A percentile compares a stretch with the other conserved stretches of the same genome.
Evolutionary conservation across 2,329 filamentous ascomycete species (phyloP).

Genomic region (Penicillium digitatum): DNA sequence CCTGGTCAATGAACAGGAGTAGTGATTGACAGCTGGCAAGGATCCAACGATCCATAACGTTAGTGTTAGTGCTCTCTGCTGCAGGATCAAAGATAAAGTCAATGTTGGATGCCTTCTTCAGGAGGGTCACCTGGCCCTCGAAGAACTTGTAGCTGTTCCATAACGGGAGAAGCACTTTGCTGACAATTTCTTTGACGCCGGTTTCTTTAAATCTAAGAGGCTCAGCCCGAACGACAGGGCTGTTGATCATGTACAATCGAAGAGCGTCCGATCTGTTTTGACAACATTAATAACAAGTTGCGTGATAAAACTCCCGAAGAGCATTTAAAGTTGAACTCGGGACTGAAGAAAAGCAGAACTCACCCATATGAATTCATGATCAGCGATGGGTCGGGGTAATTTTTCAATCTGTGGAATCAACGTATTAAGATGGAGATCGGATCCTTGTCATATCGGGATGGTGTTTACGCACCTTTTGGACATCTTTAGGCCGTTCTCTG

Average conservation of each 20-base stretch:
- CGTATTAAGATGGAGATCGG: background rate
- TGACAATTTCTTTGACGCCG: conserved; percentile 91
- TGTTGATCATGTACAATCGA: conserved; percentile 94
- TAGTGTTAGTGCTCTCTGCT: conserved; percentile 71
- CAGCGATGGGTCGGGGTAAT: conserved; percentile 82
- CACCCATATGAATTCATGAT: conserved; percentile 75
- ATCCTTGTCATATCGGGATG: background rate
- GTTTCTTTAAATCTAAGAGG: conserved; percentile 85
- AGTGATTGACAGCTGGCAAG: conserved; percentile 87
- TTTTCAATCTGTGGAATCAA: conserved; percentile 62
- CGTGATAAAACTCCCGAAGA: background rate
- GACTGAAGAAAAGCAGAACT: background rate
- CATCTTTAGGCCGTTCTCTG: conserved; percentile 98
- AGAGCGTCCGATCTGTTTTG: conserved; percentile 72
- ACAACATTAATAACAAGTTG: background rate
- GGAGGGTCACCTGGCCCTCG: conserved; percentile 74
- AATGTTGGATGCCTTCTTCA: conserved; percentile 78
- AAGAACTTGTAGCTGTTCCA: conserved; percentile 99
- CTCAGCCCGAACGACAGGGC: conserved; percentile 87
- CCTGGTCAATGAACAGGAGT: conserved; percentile 83
- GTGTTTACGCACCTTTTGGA: conserved; percentile 61
- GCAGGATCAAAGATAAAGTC: conserved; percentile 76
- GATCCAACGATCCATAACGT: conserved; percentile 96
- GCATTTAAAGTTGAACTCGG: background rate
- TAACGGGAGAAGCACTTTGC: conserved; percentile 81